Evolutionary conservation across 148 eudicot genomes (phyloP), one percentile per base, ranked within the genome.

Genomic region (Camellia sinensis): DNA sequence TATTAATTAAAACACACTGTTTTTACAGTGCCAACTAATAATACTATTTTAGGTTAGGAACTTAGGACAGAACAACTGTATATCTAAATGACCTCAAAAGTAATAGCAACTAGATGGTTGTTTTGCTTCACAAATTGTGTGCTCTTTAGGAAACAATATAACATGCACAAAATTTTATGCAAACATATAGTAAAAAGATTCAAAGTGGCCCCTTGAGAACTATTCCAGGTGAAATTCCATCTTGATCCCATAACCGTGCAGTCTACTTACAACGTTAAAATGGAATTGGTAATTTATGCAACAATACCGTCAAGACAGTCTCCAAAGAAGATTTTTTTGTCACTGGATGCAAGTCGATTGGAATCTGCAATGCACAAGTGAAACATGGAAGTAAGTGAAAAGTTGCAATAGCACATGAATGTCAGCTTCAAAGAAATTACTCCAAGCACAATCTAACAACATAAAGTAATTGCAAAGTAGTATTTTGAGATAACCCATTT

Each of bases 231-330:
- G 21, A 48, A 44, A 78, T 7, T 4, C 19, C 21, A n/a, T 48
- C 15, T 6, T 17, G 63, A 62, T 12, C 14, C 46, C 6, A 56
- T 59, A 18, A 22, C 37, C 37, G 37, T 29, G 37, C 37, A 29
- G 37, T 29, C 37, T 40, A 41, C 41, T 50, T 19, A 64, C n/a
- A 40, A 48, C 66, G 67, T 3, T 6, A 79, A 21, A 61, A 14
- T 46, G 10, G 56, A 50, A 13, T 29, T 29, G 37, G 37, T 29
- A 29, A 29, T 22, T 13, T 46, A 61, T 63, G 76, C 56, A 70
- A 59, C 48, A 46, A 83, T 93, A 95, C 98, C 90, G 97, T 95
- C 86, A 95, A 88, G 75, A 95, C 98, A 73, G 98, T 95, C 89
- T 95, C 98, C 87, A 95, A 85, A 37, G 97, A 82, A 80, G 97